Evolutionary conservation across 768 basidiomycete species (phyloP), one percentile per base, ranked within the genome.

Genomic region (Naganishia vaughanmartiniae): DNA sequence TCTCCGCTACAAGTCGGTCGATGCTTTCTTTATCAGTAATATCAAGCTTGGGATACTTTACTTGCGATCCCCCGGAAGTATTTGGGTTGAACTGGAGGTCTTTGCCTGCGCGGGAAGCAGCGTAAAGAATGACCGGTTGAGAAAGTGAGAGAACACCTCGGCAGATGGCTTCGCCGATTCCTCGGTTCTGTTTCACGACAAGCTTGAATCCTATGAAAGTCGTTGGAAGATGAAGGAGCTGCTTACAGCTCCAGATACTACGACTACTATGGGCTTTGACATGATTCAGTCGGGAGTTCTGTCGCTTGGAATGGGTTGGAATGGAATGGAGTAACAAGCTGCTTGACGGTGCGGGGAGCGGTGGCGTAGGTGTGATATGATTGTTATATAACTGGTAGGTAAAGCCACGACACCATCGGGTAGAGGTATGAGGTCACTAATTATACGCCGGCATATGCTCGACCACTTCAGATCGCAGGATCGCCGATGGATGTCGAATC

Each of bases 161-260:
- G 53, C 58, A 70, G 63, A 70, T 70, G 1, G 69, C 58, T 54
- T 45, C 33, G 19, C 69, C 69, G 63, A 70, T 70, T 26, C 69
- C 69, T 70, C 69, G 58, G 39, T 70, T 70, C 69, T 70, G 36
- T 14, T n/a, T 28, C 31, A 36, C 10, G 28, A 19, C 15, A 54
- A 28, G 21, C n/a, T 26, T 68, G 67, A 30, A 28, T 60, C 2
- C 51, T 45, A 19, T 10, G 30, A 33, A 9, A 46, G 24, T 2
- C 1, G 17, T 51, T 26, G 10, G 51, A 15, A 26, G 46, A 14
- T 12, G 17, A 21, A 54, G 33, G 6, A 19, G 42, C 19, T 33
- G 45, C 69, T 70, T 53, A 70, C 69, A 11, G 69, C 69, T 65
- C 69, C 69, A 34, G 69, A 65, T 28, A 70, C 69, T 21, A 70